These are phyloP conservation scores for Melastoma malabathricum DNA, from an alignment of 345 rosid species.

Conservation along the genomic window DNA sequence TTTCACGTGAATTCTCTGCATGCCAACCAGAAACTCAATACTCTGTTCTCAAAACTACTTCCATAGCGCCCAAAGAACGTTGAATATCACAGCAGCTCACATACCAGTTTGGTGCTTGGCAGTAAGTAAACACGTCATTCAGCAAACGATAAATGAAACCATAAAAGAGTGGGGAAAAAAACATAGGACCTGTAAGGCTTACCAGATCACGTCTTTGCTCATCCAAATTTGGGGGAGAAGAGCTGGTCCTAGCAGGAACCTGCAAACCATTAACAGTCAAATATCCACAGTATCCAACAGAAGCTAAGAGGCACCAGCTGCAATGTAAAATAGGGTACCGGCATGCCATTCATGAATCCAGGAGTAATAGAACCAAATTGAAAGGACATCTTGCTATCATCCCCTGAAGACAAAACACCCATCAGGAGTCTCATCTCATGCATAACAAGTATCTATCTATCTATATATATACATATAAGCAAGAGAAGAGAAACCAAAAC, in stretches of 20 bases:
- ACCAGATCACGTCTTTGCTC: slow-evolving; percentile 96
- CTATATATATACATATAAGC: background rate
- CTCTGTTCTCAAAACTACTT: too few relatives aligned
- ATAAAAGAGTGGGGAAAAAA: background rate
- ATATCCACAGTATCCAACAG: background rate
- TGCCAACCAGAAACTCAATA: too few relatives aligned
- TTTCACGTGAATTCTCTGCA: too few relatives aligned
- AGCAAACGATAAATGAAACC: background rate
- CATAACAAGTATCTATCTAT: background rate
- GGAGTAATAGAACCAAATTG: slow-evolving; percentile 89
- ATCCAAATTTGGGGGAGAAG: slow-evolving; percentile 96
- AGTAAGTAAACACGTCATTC: background rate
- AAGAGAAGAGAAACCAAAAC: background rate
- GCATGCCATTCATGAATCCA: slow-evolving; percentile 68
- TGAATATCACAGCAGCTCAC: too few relatives aligned
- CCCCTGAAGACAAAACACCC: slow-evolving; percentile 19
- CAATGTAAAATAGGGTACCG: slow-evolving; percentile 22
- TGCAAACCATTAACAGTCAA: slow-evolving; percentile 9
- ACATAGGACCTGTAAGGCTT: background rate
- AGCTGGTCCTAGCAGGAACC: slow-evolving; percentile 94
- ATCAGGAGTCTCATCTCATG: slow-evolving; percentile 1
- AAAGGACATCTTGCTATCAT: slow-evolving; percentile 53
- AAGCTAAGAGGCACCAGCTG: background rate
- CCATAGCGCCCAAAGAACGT: too few relatives aligned
- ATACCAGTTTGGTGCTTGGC: background rate